phyloP scores from a whole-genome alignment of 495 filamentous ascomycete genomes.

The Glutinoglossum americanum region DNA sequence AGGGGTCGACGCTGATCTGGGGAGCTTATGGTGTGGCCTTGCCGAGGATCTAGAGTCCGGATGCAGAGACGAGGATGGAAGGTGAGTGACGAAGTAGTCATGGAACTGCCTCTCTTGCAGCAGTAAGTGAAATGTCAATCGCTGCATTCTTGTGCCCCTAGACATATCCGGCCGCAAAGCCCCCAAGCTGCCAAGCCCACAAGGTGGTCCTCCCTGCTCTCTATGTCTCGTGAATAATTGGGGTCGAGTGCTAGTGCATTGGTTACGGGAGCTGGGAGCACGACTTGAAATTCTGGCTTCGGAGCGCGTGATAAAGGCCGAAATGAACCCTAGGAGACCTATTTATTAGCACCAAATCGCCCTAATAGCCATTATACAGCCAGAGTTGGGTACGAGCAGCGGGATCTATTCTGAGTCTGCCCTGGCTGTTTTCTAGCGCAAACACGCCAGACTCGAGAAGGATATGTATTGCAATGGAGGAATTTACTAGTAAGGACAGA shows the following conservation, averaged over 20 bases:
- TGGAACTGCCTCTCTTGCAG: constrained; percentile 33
- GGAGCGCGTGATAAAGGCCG: neutral
- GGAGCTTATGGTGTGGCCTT: constrained; percentile 60
- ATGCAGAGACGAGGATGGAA: constrained; percentile 81
- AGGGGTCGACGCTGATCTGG: constrained; percentile 61
- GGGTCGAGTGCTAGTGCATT: neutral
- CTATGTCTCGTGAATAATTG: neutral
- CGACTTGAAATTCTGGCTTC: neutral
- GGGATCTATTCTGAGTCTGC: neutral
- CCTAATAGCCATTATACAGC: neutral
- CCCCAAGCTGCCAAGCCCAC: neutral
- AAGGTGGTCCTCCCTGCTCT: neutral
- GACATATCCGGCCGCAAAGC: neutral
- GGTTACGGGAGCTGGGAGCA: neutral
- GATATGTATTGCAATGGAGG: neutral
- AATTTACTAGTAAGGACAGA: neutral
- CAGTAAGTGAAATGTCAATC: neutral
- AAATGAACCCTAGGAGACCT: neutral
- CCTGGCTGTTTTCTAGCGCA: neutral
- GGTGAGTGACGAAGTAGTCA: constrained; percentile 90
- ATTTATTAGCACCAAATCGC: neutral
- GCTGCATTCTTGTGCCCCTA: neutral
- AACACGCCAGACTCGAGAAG: neutral
- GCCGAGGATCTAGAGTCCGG: constrained; percentile 49
- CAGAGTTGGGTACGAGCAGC: neutral